Conservation (phyloP, 129 eudicot species). For the Mikania micrantha region DNA sequence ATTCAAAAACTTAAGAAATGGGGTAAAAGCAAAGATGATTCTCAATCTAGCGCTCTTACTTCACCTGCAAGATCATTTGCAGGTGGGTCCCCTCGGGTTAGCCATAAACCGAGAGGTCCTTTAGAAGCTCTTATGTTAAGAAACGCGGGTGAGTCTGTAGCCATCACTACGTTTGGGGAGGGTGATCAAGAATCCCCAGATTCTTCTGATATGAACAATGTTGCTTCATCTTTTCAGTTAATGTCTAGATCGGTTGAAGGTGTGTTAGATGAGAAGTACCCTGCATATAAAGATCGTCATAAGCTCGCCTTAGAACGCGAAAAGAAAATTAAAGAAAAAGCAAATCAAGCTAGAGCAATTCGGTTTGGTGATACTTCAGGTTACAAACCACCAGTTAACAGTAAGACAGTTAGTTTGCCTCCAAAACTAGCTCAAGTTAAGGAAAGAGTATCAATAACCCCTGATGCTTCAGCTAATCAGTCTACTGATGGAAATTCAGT, state of each 20-base stretch:
- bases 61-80: constrained; percentile 85
- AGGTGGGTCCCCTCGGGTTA: constrained; percentile 62
- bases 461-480: constrained; percentile 43
- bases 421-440: constrained; percentile 81
- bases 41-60: constrained; percentile 59
- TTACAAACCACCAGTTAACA: constrained; percentile 31
- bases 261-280: constrained; percentile 84
- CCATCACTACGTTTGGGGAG: constrained; percentile 80
- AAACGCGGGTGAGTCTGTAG: constrained; percentile 81
- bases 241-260: constrained; percentile 99
- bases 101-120: constrained; percentile 75
- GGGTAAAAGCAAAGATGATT: constrained; percentile 82
- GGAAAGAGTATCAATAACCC: constrained; percentile 43
- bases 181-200: constrained; percentile 51
- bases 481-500: constrained; percentile 27
- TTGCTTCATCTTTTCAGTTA: constrained; percentile 62
- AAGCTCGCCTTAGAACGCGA: constrained; percentile 92
- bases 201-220: constrained; percentile 53
- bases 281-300: constrained; percentile 87
- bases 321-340: constrained; percentile 81
- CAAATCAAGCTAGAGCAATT: constrained; percentile 87
- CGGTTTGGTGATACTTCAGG: constrained; percentile 62
- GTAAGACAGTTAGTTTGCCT: constrained; percentile 53
- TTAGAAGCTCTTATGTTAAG: constrained; percentile 82
- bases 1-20: constrained; percentile 88